Percentiles rank a stretch among this genome's conserved stretches.
Conservation (phyloP, 2,329 filamentous ascomycete species). For the Fusarium falciforme region DNA sequence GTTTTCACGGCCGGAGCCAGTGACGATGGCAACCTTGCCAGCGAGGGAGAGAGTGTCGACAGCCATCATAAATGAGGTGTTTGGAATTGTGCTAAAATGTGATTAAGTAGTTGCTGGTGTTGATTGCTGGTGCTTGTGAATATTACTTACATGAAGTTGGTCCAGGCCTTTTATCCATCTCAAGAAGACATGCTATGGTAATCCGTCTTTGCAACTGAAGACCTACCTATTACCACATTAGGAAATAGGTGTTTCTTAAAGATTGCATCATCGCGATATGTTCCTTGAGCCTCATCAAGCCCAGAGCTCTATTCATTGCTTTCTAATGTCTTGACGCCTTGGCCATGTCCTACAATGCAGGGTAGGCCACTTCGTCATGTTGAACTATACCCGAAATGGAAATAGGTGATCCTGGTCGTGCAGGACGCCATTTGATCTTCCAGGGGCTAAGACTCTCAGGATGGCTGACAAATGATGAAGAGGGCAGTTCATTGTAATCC, state of each 20-base stretch:
- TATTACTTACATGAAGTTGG: not conserved
- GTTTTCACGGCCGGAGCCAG: slow-evolving; percentile 57
- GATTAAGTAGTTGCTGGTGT: not conserved
- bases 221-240: not conserved
- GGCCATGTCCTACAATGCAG: not conserved
- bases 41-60: slow-evolving; percentile 52
- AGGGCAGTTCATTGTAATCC: not conserved
- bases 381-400: not conserved
- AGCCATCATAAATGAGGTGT: slow-evolving; percentile 35
- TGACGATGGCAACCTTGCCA: slow-evolving; percentile 57
- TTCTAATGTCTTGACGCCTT: not conserved
- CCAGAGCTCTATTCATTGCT: not conserved
- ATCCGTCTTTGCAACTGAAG: not conserved
- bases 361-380: not conserved
- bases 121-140: not conserved
- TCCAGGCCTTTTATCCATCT: not conserved
- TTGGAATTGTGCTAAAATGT: not conserved
- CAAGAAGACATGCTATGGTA: not conserved
- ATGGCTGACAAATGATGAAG: not conserved
- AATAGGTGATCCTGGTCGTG: not conserved
- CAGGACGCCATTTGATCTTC: not conserved
- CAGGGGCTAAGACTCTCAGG: not conserved
- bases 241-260: not conserved
- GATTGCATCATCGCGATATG: not conserved
- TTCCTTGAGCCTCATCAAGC: not conserved